Conservation (phyloP, 805 yeast genomes). For the Kluyveromyces aestuarii region DNA sequence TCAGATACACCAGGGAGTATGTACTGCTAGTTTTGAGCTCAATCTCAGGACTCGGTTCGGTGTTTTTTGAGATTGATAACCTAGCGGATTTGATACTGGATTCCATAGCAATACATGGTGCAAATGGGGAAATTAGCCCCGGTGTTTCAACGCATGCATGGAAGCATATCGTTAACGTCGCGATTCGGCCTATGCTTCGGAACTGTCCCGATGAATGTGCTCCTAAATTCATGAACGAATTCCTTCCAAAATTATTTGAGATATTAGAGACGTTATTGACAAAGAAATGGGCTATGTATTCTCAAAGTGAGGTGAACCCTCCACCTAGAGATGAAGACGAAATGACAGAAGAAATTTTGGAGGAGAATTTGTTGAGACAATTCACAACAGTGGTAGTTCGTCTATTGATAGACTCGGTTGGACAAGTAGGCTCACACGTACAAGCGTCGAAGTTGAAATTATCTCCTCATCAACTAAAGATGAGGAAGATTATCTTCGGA, state of each 20-base stretch:
- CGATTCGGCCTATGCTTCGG: conserved; percentile 75
- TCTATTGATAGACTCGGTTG: conserved; percentile 76
- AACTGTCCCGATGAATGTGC: conserved; percentile 75
- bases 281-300: conserved; percentile 55
- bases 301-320: conserved; percentile 33
- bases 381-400: conserved; percentile 87
- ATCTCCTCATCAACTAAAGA: conserved; percentile 52
- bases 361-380: conserved; percentile 88
- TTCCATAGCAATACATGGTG: conserved; percentile 61
- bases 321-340: conserved; percentile 69
- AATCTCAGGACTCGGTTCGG: conserved; percentile 80
- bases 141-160: conserved; percentile 94
- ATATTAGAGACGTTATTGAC: conserved; percentile 69
- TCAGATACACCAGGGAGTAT: conserved; percentile 92
- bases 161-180: conserved; percentile 92
- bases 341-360: conserved; percentile 96
- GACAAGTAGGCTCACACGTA: conserved; percentile 54
- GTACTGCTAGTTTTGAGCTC: conserved; percentile 87
- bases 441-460: conserved; percentile 22
- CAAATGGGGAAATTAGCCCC: conserved; percentile 38
- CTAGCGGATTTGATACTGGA: conserved; percentile 71
- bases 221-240: conserved; percentile 59
- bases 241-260: conserved; percentile 66
- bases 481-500: conserved; percentile 56
- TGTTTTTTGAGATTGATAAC: conserved; percentile 78